Base-by-base conservation (phyloP, 352 stramenopile species). In the Phytophthora rubi region DNA sequence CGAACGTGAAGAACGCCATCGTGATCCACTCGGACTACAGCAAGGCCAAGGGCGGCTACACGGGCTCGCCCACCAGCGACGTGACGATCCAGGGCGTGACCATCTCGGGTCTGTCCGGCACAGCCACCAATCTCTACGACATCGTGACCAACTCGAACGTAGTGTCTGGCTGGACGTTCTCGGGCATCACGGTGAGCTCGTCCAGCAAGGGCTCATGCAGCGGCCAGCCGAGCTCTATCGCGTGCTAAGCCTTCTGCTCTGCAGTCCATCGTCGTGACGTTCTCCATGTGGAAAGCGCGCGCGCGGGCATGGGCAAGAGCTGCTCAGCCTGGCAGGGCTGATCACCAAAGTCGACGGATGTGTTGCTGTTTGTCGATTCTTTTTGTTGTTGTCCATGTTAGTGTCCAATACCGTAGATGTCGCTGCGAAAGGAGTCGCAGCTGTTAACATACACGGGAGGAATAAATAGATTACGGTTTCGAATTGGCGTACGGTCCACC, bases 61-160 rank as follows among this genome's bases (percentile, higher is more conserved):
- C 44, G 44, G 16, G 44, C 16, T 51, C 44, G 15, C 13, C 44
- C 16, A 51, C n/a, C 21, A 30, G n/a, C 47, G 47, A 26, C 47
- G 21, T 32, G 51, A 15, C 51, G 26, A 26, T 56, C 51, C 21
- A 56, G 51, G 51, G 26, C 51, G 15, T 56, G 12, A 56, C 51
- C 16, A 56, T 56, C 26, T 56, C 51, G 26, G 51, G 51, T 21
- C 58, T 71, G 35, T 54, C 64, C 16, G 64, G 64, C 39, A 56
- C 64, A 21, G 49, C 48, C 44, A 66, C 56, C 26, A 65, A 71
- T 37, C n/a, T 67, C 26, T 71, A 71, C 58, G 64, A 71, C 58
- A 66, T 71, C 30, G 33, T 56, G 39, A 56, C 53, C 15, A 71
- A 71, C 51, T 42, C 56, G 4, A 59, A 66, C 23, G 64, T 61